Base-by-base conservation (phyloP, 106 monocot genomes). In the Allium cepa region DNA sequence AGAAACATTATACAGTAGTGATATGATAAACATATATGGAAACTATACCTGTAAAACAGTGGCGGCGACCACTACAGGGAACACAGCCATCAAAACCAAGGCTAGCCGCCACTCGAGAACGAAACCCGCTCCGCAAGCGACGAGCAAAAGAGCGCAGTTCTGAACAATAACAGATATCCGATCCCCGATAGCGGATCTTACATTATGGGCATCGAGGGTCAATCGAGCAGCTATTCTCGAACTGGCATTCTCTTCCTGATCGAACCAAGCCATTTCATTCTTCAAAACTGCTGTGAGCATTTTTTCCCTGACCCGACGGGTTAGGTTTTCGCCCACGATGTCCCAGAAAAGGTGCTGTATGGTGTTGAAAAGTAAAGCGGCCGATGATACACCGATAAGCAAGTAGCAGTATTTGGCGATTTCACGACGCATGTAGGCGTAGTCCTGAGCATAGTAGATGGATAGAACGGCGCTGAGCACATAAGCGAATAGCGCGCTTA, bases 391-490 rank as follows among this genome's bases (percentile, higher is more conserved):
- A 9, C 92, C 96, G 13, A 96, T 86, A 17, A 96, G 72, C 13
- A 96, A 84, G 73, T 88, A 96, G 71, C 96, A 96, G 78, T 96
- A 96, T 65, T 89, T 92, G 51, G 68, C 91, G n/a, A 96, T 96
- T 71, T 96, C 88, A 8, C 82, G 81, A 17, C 56, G 49, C 96
- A 96, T 96, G 78, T 84, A 72, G 36, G 9, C 15, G 53, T 77
- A 63, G 64, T 96, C 96, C 63, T 69, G 79, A 4, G 88, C 69
- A 47, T 96, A 96, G 74, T 96, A 96, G 22, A 88, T 70, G 53
- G 92, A 92, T 53, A 96, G 69, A 3, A 96, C 92, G 8, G 96
- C 92, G 67, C 96, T 96, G 57, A 96, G 91, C 47, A 96, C 86
- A 60, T 96, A 96, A 48, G 96, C 96, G 45, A 96, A 96, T 62